Conservation (phyloP, 73 alveolate species). For the Symbiodinium natans region DNA sequence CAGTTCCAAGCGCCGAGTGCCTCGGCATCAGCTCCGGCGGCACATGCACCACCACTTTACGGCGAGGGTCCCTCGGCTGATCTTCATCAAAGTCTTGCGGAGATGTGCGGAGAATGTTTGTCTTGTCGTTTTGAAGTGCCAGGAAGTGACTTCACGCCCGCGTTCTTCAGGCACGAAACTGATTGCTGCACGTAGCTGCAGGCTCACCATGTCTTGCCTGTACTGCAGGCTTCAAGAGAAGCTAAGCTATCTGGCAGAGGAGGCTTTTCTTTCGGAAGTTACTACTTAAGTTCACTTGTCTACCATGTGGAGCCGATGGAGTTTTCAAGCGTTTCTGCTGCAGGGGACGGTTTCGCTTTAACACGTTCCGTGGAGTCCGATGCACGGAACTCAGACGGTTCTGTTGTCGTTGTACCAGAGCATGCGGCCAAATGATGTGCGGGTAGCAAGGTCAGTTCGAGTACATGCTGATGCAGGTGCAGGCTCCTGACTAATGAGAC, state of each 20-base stretch:
- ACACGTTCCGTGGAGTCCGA: not conserved
- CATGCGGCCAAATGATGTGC: not conserved
- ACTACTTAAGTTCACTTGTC: not conserved
- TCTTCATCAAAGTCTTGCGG: too few relatives aligned
- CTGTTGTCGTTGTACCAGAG: not conserved
- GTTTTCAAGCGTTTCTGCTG: not conserved
- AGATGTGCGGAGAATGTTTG: too few relatives aligned
- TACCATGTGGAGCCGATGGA: too few relatives aligned
- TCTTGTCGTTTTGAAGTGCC: too few relatives aligned
- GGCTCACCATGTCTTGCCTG: not conserved
- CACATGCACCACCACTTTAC: too few relatives aligned
- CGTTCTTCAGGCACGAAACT: not conserved
- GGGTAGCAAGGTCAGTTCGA: not conserved
- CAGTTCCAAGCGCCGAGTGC: too few relatives aligned
- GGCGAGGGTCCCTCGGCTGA: too few relatives aligned
- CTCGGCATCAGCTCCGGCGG: too few relatives aligned
- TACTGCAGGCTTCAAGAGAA: not conserved
- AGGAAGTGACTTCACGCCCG: not conserved
- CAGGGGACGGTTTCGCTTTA: conserved; percentile 3
- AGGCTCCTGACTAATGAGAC: not conserved
- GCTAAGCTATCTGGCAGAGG: not conserved
- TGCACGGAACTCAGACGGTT: not conserved
- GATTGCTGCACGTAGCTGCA: too few relatives aligned
- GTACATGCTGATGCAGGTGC: not conserved
- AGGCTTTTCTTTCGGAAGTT: not conserved